Base-by-base conservation (phyloP, 495 filamentous ascomycete genomes). In the Letharia columbiana region DNA sequence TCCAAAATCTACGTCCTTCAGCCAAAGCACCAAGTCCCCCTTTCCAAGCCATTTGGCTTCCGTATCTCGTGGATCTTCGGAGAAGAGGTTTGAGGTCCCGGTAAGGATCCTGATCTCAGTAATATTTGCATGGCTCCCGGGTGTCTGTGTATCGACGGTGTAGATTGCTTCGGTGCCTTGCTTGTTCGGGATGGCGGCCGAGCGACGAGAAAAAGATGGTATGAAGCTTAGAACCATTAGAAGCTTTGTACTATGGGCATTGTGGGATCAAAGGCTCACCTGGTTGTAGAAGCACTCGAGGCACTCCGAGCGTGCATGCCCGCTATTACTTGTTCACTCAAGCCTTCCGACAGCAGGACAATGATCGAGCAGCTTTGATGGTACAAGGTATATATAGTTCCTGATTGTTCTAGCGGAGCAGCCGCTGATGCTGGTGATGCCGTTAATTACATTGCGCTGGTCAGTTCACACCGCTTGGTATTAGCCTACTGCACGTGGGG, bases 121-220 rank as follows among this genome's bases (percentile, higher is more conserved):
- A 15, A 78, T 86, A 74, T 87, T 89, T 60, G 82, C 81, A 73
- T 96, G 92, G 0, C 83, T 79, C 57, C 88, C 81, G 75, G 96
- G 94, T 28, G 85, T 90, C 72, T 96, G 96, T 9, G 86, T 84
- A 0, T 87, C 88, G 56, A 80, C 83, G 47, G 86, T 87, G 70
- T 88, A 93, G n/a, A 93, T 77, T 23, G 87, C 85, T 56, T 83
- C 77, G 18, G 82, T 88, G 7, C 88, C 90, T 41, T 83, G 78
- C 7, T 81, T 69, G 73, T 93, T 96, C 50, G 92, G 91, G 13
- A 87, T 74, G 33, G 87, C 91, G 23, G 86, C 74, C 49, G 89
- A 91, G 42, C 91, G 85, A 42, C 92, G 85, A 41, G 92, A 89
- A 18, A 91, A 89, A 69, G 87, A 86, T 70, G 96, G 84, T 66